These are phyloP conservation scores for Phoma sp. DNA, from an alignment of 2,329 filamentous ascomycete species.

Conservation along the genomic window DNA sequence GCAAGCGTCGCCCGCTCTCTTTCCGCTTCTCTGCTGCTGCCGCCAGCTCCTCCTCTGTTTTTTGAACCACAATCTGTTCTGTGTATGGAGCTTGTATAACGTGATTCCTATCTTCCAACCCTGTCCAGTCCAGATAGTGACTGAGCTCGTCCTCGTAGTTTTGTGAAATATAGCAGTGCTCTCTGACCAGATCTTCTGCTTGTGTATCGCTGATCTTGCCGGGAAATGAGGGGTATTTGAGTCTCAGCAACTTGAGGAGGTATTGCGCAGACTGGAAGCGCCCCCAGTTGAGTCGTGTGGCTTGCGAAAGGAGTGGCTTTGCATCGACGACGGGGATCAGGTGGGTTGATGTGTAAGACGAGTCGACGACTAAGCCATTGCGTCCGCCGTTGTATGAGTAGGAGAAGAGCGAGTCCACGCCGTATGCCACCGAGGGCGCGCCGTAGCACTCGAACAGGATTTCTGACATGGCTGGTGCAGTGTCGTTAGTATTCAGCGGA, in stretches of 20 bases:
- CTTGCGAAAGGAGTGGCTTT: conserved; percentile 83
- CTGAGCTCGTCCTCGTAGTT: conserved; percentile 82
- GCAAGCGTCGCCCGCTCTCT: conserved; percentile 86
- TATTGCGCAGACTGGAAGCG: conserved; percentile 90
- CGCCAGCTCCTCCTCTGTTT: conserved; percentile 92
- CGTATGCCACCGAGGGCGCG: conserved; percentile 87
- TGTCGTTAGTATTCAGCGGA: conserved; percentile 32
- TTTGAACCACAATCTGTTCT: conserved; percentile 87
- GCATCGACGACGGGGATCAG: conserved; percentile 90
- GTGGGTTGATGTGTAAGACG: conserved; percentile 92
- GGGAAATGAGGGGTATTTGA: conserved; percentile 91
- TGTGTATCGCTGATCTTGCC: conserved; percentile 86
- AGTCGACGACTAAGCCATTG: conserved; percentile 87
- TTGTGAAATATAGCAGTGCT: conserved; percentile 88
- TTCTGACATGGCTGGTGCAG: conserved; percentile 82
- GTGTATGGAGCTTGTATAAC: conserved; percentile 93
- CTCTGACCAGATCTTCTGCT: conserved; percentile 82
- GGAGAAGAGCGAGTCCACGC: conserved; percentile 95
- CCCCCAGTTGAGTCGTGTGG: conserved; percentile 92
- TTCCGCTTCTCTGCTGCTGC: conserved; percentile 91
- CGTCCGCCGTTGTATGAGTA: conserved; percentile 90
- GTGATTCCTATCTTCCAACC: conserved; percentile 85
- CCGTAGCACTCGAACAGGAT: conserved; percentile 96
- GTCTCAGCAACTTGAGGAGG: conserved; percentile 81
- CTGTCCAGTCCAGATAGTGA: conserved; percentile 85